Percentiles rank a stretch among this genome's conserved stretches.
phyloP scores from a whole-genome alignment of 768 basidiomycete species.

The Lactifluus pinguis region DNA sequence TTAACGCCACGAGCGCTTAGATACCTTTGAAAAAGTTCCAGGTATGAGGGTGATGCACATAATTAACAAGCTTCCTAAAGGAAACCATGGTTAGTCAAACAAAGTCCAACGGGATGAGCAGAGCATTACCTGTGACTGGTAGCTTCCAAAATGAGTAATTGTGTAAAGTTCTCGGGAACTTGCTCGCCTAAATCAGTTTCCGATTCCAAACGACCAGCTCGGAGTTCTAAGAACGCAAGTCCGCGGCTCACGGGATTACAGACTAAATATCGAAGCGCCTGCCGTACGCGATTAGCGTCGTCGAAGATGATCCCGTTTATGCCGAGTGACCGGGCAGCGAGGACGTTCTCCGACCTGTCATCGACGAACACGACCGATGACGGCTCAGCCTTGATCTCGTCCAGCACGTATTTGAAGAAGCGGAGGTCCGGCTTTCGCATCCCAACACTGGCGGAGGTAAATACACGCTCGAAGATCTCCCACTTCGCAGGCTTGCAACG shows the following conservation, averaged over 20 bases:
- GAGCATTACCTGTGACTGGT: slow-evolving; percentile 34
- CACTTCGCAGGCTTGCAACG: slow-evolving; percentile 39
- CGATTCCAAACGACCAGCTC: slow-evolving; percentile 37
- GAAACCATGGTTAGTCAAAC: background rate
- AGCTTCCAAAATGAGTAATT: slow-evolving; percentile 47
- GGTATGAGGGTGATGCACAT: slow-evolving; percentile 30
- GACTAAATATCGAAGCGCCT: slow-evolving; percentile 38
- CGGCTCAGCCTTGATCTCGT: slow-evolving; percentile 37
- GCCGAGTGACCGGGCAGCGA: slow-evolving; percentile 48
- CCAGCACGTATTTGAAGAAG: slow-evolving; percentile 44
- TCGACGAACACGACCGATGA: slow-evolving; percentile 45
- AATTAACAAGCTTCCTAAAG: slow-evolving; percentile 34
- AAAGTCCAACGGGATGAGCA: background rate
- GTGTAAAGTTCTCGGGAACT: slow-evolving; percentile 48
- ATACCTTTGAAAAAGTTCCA: slow-evolving; percentile 31
- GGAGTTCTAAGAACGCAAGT: slow-evolving; percentile 30
- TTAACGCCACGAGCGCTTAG: background rate
- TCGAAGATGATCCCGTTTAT: slow-evolving; percentile 47
- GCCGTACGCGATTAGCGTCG: slow-evolving; percentile 31
- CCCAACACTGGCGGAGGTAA: slow-evolving; percentile 42
- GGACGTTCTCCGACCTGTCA: slow-evolving; percentile 50
- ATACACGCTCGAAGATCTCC: slow-evolving; percentile 40
- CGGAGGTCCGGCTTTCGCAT: slow-evolving; percentile 50
- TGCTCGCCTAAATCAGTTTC: slow-evolving; percentile 34
- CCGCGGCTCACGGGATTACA: slow-evolving; percentile 40